Evolutionary conservation across 2,329 filamentous ascomycete genomes (phyloP), one percentile per base, ranked within the genome.

Genomic region (Atkinsonella texensis): DNA sequence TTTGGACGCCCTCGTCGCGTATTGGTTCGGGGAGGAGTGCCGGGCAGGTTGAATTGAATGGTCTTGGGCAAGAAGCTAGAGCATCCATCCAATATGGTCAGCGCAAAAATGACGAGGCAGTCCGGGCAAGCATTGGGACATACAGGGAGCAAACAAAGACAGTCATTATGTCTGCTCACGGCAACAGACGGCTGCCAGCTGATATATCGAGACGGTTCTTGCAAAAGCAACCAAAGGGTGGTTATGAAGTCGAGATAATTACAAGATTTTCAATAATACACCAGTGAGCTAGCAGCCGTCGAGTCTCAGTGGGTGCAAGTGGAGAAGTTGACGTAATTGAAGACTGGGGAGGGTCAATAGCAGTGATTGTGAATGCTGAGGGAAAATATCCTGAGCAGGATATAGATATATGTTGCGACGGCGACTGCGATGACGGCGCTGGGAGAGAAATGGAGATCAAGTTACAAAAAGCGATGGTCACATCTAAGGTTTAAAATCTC

Each of bases 31-130:
- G 67, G 69, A 49, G 73, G 71, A 33, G 74, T 75, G 40, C 75
- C 74, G 11, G 80, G 79, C 52, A 87, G 75, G 59, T 84, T 83
- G 67, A 97, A 97, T 67, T 95, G 84, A 62, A 95, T 76, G 41
- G 91, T 97, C 67, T 95, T 90, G 35, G 91, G 91, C 38, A 96
- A 79, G 65, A 95, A 95, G 52, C 90, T 95, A 35, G 18, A 8
- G 3, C 3, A 39, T 33, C n/a, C n/a, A 39, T 33, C n/a, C n/a
- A 32, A 23, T 13, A 28, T 7, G 43, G 43, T 46, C 44, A 49
- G 44, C 17, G 32, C 35, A 20, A 7, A 41, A 23, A 23, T 42
- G 17, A 13, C 9, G 7, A 8, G n/a, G 10, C 15, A 10, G 20
- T 33, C 11, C 13, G 18, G 7, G 17, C 28, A 10, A 20, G 17